A percentile compares a stretch with the other conserved stretches of the same genome.
Conservation (phyloP, 106 monocot species). For the Iris macrosiphon region DNA sequence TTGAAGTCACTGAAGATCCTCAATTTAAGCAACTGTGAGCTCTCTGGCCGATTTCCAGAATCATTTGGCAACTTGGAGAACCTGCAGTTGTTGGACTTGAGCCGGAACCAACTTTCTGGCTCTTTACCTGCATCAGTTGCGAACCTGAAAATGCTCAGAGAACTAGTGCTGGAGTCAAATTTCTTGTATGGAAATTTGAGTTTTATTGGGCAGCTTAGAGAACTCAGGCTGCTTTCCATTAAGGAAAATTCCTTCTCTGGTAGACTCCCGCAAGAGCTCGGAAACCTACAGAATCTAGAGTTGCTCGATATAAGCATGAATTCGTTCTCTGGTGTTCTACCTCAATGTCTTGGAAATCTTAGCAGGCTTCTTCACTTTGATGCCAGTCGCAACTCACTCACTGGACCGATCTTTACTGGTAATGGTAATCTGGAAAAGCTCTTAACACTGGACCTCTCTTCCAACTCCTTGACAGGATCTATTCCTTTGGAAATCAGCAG, state of each 20-base stretch:
- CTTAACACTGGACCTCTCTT: constrained; percentile 66
- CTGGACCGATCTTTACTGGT: constrained; percentile 42
- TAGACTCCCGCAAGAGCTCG: constrained; percentile 36
- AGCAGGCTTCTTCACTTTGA: constrained; percentile 52
- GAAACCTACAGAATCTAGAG: constrained; percentile 38
- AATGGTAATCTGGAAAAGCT: constrained; percentile 41
- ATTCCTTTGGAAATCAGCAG: constrained; percentile 48
- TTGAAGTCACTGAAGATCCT: constrained; percentile 39
- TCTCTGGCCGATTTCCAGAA: constrained; percentile 50
- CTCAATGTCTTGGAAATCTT: constrained; percentile 49
- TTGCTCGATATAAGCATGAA: constrained; percentile 54
- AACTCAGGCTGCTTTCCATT: constrained; percentile 38
- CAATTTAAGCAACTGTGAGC: constrained; percentile 60
- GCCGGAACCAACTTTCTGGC: constrained; percentile 50
- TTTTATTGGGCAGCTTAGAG: constrained; percentile 19
- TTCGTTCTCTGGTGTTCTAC: constrained; percentile 43
- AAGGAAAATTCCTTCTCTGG: constrained; percentile 48
- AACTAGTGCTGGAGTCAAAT: constrained; percentile 41
- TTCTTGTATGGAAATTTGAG: constrained; percentile 40
- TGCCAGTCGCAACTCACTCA: constrained; percentile 47
- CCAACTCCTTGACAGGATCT: constrained; percentile 50
- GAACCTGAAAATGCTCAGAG: constrained; percentile 34
- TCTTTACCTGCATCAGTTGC: constrained; percentile 31
- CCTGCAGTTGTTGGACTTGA: constrained; percentile 55
- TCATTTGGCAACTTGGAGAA: constrained; percentile 32